Evolutionary conservation across 2,329 filamentous ascomycete genomes (phyloP).

Genomic region (Diaporthe destruens): DNA sequence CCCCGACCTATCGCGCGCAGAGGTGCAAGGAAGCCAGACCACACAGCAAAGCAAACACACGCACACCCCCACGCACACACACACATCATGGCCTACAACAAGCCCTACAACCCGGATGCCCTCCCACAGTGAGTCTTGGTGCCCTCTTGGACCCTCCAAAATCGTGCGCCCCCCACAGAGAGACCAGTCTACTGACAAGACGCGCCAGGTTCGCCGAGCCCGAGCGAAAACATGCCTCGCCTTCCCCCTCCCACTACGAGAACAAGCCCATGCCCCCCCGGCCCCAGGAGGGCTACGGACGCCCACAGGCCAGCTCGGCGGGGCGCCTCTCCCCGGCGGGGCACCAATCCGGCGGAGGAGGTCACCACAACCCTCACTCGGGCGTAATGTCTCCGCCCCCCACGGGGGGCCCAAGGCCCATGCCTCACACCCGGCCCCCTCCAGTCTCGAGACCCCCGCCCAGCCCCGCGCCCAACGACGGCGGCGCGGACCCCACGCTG

Average conservation of each 20-base stretch:
- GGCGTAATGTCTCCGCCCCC: conserved; percentile 65
- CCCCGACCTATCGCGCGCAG: conserved; percentile 27
- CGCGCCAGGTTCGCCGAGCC: conserved; percentile 63
- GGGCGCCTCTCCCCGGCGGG: conserved; percentile 34
- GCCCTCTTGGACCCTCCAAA: no score
- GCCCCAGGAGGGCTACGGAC: conserved; percentile 47
- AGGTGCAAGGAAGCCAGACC: conserved; percentile 6
- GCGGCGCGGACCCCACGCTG: conserved; percentile 76
- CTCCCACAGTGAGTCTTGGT: conserved; percentile 80
- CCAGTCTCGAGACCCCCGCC: conserved; percentile 73
- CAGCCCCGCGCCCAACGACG: conserved; percentile 66
- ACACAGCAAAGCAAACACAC: conserved; percentile 59
- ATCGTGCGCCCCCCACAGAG: neutral
- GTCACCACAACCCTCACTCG: conserved; percentile 36
- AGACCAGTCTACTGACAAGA: conserved; percentile 33
- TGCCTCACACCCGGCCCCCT: conserved; percentile 64
- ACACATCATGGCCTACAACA: conserved; percentile 88
- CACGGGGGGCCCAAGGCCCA: conserved; percentile 57
- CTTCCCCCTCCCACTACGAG: conserved; percentile 58
- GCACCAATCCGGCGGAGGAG: conserved; percentile 38
- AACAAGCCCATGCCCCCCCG: conserved; percentile 61
- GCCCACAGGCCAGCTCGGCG: conserved; percentile 33
- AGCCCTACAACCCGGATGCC: conserved; percentile 92
- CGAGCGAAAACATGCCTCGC: conserved; percentile 53
- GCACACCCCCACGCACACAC: no score